phyloP scores from a whole-genome alignment of 768 basidiomycete genomes.

The Boletus subcaerulescens region DNA sequence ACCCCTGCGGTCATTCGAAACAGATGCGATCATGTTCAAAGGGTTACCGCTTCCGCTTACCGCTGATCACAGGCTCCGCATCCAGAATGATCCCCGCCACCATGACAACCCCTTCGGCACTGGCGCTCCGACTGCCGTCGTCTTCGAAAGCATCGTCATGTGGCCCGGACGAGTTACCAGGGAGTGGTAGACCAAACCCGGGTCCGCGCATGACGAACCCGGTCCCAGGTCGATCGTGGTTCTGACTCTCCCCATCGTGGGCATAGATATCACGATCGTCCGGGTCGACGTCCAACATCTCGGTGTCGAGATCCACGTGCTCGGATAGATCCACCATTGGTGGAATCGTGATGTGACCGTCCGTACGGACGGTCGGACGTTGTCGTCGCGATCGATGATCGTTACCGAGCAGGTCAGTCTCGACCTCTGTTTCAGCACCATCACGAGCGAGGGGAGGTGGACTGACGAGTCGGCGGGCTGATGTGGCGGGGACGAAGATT shows the following conservation, averaged over 20 bases:
- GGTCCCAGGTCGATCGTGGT: constrained; percentile 1
- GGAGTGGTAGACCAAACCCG: constrained; percentile 17
- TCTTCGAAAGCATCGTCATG: constrained; percentile 24
- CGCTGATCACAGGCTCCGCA: constrained; percentile 16
- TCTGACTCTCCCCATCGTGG: constrained; percentile 10
- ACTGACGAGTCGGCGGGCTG: constrained; percentile 17
- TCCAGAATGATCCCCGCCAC: background rate
- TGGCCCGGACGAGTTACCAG: constrained; percentile 8
- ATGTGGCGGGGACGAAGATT: background rate
- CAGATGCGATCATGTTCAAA: too few relatives aligned
- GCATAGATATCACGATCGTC: background rate
- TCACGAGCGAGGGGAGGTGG: constrained; percentile 26
- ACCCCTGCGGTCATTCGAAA: too few relatives aligned
- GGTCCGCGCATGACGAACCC: constrained; percentile 13
- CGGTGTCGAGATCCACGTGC: constrained; percentile 21
- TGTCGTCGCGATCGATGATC: constrained; percentile 14
- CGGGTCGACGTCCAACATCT: constrained; percentile 27
- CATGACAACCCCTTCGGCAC: constrained; percentile 12
- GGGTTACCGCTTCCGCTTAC: constrained; percentile 24
- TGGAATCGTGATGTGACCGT: constrained; percentile 18
- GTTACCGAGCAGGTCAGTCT: constrained; percentile 20
- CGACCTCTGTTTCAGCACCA: constrained; percentile 35
- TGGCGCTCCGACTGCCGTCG: constrained; percentile 15
- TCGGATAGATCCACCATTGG: constrained; percentile 9
- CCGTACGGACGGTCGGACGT: constrained; percentile 28